A percentile compares a stretch with the other conserved stretches of the same genome.
These are phyloP conservation scores for Pezicula carpinea DNA, from an alignment of 2,329 filamentous ascomycete species.

Conservation along the genomic window DNA sequence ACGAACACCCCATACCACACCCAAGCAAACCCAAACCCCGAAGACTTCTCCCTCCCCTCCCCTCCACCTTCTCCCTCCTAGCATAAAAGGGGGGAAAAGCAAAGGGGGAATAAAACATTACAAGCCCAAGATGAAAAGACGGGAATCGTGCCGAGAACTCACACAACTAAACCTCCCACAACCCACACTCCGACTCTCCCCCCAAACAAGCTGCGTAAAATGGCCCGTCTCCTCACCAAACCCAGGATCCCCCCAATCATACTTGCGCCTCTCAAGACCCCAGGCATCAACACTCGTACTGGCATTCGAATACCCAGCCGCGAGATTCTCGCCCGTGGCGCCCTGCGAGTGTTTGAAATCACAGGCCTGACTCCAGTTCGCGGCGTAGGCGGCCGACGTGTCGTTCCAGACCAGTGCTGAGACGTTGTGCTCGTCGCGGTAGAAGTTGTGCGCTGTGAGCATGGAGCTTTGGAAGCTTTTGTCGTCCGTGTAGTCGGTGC, in stretches of 20 bases:
- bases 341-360: conserved; percentile 53
- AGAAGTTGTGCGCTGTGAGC: conserved; percentile 62
- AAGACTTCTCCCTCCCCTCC: no score
- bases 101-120: no score
- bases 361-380: conserved; percentile 42
- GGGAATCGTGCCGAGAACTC: no score
- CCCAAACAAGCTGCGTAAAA: conserved; percentile 73
- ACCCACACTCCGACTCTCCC: conserved; percentile 53
- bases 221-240: conserved; percentile 61
- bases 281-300: conserved; percentile 58
- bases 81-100: no score
- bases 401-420: conserved; percentile 57
- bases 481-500: conserved; percentile 37
- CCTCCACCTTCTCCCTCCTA: no score
- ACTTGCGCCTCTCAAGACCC: conserved; percentile 55
- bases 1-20: no score
- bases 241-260: conserved; percentile 52
- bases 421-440: conserved; percentile 60
- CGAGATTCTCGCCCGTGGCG: conserved; percentile 71
- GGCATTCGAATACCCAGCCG: conserved; percentile 58
- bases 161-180: conserved; percentile 41
- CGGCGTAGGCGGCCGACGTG: conserved; percentile 53
- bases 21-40: no score
- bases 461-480: conserved; percentile 44
- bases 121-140: no score